phyloP scores from a whole-genome alignment of 2,329 filamentous ascomycete genomes.

The Penicillium sp. region DNA sequence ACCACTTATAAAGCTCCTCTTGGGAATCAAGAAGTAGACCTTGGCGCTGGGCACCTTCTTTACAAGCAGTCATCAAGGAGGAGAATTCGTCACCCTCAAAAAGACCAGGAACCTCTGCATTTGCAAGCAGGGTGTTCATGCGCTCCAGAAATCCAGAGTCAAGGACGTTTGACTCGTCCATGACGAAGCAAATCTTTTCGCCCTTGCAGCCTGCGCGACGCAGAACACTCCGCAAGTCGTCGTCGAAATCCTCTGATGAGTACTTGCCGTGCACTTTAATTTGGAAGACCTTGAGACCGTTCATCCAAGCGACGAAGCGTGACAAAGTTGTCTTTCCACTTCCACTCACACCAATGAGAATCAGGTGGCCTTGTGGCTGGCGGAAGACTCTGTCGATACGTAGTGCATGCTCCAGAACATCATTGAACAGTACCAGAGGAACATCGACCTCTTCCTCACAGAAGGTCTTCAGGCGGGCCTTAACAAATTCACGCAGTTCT shows the following conservation, averaged over 20 bases:
- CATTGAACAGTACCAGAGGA: constrained; percentile 97
- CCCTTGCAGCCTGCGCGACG: constrained; percentile 94
- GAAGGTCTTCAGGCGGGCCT: constrained; percentile 94
- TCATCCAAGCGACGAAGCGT: constrained; percentile 99
- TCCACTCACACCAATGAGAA: constrained; percentile 96
- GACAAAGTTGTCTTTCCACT: constrained; percentile 98
- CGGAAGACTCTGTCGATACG: constrained; percentile 98
- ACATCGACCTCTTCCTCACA: constrained; percentile 99
- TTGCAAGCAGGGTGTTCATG: constrained; percentile 98
- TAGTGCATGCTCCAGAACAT: constrained; percentile 95
- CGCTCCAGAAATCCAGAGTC: constrained; percentile 98
- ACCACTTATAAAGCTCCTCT: constrained; percentile 99
- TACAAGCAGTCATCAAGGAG: constrained; percentile 98
- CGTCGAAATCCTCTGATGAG: constrained; percentile 96
- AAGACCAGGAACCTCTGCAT: constrained; percentile 97
- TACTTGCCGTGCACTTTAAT: constrained; percentile 99
- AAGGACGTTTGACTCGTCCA: constrained; percentile 98
- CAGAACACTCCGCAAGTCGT: constrained; percentile 90
- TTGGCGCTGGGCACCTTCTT: constrained; percentile 95
- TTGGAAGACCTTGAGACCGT: constrained; percentile 96
- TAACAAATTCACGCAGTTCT: constrained; percentile 93
- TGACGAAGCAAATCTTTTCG: constrained; percentile 99
- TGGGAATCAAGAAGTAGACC: constrained; percentile 93
- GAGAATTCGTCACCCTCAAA: constrained; percentile 99
- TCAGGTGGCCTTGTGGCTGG: constrained; percentile 96